These are phyloP conservation scores for Spizellomyces punctatus DNA, from an alignment of 192 early-diverging fungal species.

Conservation along the genomic window DNA sequence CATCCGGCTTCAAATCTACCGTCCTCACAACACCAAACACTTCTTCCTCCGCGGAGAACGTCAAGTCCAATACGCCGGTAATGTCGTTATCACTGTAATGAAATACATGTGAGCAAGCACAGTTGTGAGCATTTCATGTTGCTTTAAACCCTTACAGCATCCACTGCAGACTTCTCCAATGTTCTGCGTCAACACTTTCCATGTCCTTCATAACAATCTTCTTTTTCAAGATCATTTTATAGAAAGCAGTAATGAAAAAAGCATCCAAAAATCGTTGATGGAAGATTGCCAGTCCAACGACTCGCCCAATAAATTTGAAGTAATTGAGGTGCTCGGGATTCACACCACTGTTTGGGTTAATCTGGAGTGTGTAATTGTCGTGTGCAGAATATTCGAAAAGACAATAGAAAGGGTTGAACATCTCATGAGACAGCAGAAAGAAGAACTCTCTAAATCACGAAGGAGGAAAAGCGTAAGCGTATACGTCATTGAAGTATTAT, in stretches of 20 bases:
- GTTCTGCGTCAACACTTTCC: conserved; percentile 93
- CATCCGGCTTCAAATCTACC: conserved; percentile 86
- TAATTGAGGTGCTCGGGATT: conserved; percentile 98
- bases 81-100: conserved; percentile 79
- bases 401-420: conserved; percentile 98
- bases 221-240: conserved; percentile 94
- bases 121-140: background rate
- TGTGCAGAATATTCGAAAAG: conserved; percentile 98
- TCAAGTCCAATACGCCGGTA: conserved; percentile 81
- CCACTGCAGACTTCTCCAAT: conserved; percentile 91
- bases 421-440: conserved; percentile 96
- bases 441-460: conserved; percentile 82
- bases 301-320: conserved; percentile 97
- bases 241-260: conserved; percentile 94
- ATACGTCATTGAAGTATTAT: background rate
- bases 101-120: background rate
- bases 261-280: conserved; percentile 96
- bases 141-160: conserved; percentile 63
- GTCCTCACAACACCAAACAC: conserved; percentile 87
- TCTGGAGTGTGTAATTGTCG: conserved; percentile 97
- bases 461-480: background rate
- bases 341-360: conserved; percentile 92
- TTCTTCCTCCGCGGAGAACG: conserved; percentile 94
- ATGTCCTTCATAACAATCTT: conserved; percentile 87
- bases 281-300: conserved; percentile 95